These are phyloP conservation scores for Cladosporium sp. DNA, from an alignment of 2,329 filamentous ascomycete genomes.

Conservation along the genomic window DNA sequence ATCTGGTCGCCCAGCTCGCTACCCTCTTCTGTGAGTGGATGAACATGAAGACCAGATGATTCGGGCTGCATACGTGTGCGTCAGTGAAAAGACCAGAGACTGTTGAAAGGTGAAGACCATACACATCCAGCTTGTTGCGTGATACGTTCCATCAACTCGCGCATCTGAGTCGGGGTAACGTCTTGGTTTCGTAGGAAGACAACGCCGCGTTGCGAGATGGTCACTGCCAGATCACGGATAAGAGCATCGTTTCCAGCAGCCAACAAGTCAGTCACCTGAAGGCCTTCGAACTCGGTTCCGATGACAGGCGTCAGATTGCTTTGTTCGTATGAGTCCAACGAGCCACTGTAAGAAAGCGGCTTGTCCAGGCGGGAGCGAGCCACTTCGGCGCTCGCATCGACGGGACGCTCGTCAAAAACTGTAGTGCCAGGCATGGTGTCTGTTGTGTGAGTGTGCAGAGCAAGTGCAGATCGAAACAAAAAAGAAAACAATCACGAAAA, in stretches of 20 bases:
- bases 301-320: constrained; percentile 51
- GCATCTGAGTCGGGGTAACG: constrained; percentile 43
- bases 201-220: constrained; percentile 47
- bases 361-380: constrained; percentile 6
- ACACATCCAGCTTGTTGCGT: constrained; percentile 41
- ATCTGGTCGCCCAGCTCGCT: constrained; percentile 54
- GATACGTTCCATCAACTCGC: constrained; percentile 43
- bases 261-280: constrained; percentile 17
- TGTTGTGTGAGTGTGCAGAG: background rate
- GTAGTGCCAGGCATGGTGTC: constrained; percentile 2
- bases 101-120: constrained; percentile 18
- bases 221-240: constrained; percentile 17
- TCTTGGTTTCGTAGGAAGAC: constrained; percentile 50
- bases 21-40: constrained; percentile 51
- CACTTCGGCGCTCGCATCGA: background rate
- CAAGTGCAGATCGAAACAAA: too few species aligned
- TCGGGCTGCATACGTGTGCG: constrained; percentile 33
- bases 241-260: constrained; percentile 15
- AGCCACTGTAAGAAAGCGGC: constrained; percentile 26
- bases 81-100: background rate
- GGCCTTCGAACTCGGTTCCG: constrained; percentile 42
- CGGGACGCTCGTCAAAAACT: constrained; percentile 1
- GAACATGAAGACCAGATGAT: constrained; percentile 51
- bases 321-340: constrained; percentile 39
- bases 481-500: too few species aligned